These are phyloP conservation scores for Microbotryum silenes-acaulis DNA, from an alignment of 1,284 basidiomycete species.

Conservation along the genomic window DNA sequence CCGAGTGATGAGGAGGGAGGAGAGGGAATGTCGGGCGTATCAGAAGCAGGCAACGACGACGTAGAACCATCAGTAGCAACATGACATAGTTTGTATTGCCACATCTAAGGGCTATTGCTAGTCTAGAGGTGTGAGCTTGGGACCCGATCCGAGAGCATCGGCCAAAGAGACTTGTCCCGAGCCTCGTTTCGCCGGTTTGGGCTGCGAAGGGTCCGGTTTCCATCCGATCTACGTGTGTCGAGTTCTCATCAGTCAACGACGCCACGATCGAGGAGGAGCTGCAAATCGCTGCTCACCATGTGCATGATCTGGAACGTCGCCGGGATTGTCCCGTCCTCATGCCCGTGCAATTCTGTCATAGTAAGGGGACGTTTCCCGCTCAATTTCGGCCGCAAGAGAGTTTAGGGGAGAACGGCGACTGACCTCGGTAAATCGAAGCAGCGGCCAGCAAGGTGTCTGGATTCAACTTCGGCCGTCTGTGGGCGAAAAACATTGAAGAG, in stretches of 20 bases:
- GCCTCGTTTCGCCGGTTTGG: constrained; percentile 77
- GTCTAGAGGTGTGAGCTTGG: background rate
- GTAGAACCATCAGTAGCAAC: too few relatives aligned
- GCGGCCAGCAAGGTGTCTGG: constrained; percentile 86
- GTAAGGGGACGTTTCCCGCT: background rate
- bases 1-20: constrained; percentile 3
- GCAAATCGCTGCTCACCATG: constrained; percentile 53
- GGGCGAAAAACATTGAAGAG: background rate
- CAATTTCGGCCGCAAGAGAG: background rate
- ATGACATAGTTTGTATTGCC: too few relatives aligned
- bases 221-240: constrained; percentile 73
- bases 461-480: constrained; percentile 59
- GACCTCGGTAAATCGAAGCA: constrained; percentile 86
- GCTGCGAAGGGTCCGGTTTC: constrained; percentile 81
- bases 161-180: constrained; percentile 70
- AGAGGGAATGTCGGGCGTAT: background rate
- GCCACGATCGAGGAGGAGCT: constrained; percentile 1
- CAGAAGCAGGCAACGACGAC: background rate
- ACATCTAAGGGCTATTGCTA: too few relatives aligned
- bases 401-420: constrained; percentile 9
- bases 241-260: background rate
- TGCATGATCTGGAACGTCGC: constrained; percentile 96
- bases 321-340: constrained; percentile 72
- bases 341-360: constrained; percentile 67
- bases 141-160: constrained; percentile 46